Evolutionary conservation across 345 rosid species (phyloP), one percentile per base, ranked within the genome.

Genomic region (Eucalyptus cloeziana): DNA sequence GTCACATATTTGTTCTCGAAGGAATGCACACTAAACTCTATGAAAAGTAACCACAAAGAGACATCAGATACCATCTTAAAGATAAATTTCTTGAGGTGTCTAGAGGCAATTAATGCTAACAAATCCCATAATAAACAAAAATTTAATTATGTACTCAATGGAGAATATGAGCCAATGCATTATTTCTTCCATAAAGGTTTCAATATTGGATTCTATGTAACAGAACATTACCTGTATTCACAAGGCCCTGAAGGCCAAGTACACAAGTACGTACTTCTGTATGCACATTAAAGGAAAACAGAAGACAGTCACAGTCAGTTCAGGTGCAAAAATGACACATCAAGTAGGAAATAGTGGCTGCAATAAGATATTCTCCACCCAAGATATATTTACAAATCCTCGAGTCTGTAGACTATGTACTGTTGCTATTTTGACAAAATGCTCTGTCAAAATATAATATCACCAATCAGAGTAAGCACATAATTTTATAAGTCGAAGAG

Each of bases 211-310:
- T 49, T 79, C 58, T 60, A 67, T 31, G 40, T 24, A 79, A 21
- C 33, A 22, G 13, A 9, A 43, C 64, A 43, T 91, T 92, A 97
- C 98, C 99, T 94, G 91, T 90, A 88, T 86, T 89, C 86, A 95
- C 62, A 89, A 94, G 93, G 60, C 94, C 94, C 67, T 88, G 90
- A 90, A 97, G 96, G 91, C 93, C 98, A 27, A 90, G 89, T 2
- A 93, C 87, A 87, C 94, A 92, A 22, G 90, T 90, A 89, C 88
- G 89, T 88, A 97, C 98, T 97, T 94, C 94, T 93, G 93, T 88
- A 81, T 19, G 87, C 86, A 91, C 40, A 67, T 51, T 67, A 49
- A 49, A 44, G 15, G 47, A 76, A 40, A 85, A 47, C 43, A 88
- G 52, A 83, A 83, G 49, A 81, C 37, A 10, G 25, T 88, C 33